Base-by-base conservation (phyloP, 140 eudicot species). In the Ambrosia hybrid region DNA sequence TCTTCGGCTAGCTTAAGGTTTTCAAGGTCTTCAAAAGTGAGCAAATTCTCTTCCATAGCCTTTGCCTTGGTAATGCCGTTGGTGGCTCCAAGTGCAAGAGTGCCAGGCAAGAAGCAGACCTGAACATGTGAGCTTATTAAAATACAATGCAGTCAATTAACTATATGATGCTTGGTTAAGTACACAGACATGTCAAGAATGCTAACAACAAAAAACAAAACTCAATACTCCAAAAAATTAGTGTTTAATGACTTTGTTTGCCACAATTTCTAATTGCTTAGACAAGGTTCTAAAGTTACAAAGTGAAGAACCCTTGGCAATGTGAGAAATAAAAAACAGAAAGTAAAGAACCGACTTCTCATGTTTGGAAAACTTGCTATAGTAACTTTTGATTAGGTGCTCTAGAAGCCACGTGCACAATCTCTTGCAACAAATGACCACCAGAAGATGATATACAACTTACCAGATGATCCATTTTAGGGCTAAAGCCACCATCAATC, bases 81-180 rank as follows among this genome's bases (percentile, higher is more conserved):
- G 51, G 98, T 93, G 79, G 97, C 98, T 77, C 97, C 98, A 78
- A 92, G 95, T 57, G 98, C 98, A 68, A 92, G 98, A 63, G 96
- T 82, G 21, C 98, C 98, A 67, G 98, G 91, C 49, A 92, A 90
- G 67, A 93, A 93, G 67, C 98, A 93, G 38, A 88, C 98, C 97
- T 93, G 60, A 52, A 70, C 33, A 66, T 30, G 64, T 48, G 16
- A 70, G 62, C 65, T 55, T 64, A 65, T 59, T 12, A 12, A 59
- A 30, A 26, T 36, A 71, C 14, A 26, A 7, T 41, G 51, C 30
- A 70, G 57, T 77, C 17, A 60, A 6, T 21, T 16, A 60, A 48
- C 62, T 58, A 58, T 49, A 51, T 13, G 9, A 61, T 60, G 71
- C 72, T 38, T 56, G 3, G 45, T 49, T 61, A 10, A 46, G 49